Evolutionary conservation across 805 yeast genomes (phyloP).

Genomic region (Saccharomycopsis babjevae): DNA sequence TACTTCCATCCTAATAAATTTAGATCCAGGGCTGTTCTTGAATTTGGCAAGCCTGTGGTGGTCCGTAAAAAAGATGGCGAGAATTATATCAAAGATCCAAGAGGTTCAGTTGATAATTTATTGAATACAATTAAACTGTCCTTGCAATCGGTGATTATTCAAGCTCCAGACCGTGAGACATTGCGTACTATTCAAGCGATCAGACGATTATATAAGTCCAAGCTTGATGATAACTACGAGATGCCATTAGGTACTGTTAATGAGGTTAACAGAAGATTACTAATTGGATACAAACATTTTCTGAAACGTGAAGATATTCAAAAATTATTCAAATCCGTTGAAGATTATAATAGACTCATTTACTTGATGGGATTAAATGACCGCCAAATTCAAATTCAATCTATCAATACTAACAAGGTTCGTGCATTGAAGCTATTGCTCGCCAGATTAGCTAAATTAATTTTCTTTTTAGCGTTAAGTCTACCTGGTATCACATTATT

Average conservation of each 20-base stretch:
- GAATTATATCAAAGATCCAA: constrained; percentile 53
- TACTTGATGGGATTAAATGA: constrained; percentile 53
- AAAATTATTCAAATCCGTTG: constrained; percentile 49
- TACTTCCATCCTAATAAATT: constrained; percentile 94
- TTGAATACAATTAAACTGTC: constrained; percentile 65
- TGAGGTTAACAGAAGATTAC: constrained; percentile 83
- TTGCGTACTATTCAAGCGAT: constrained; percentile 86
- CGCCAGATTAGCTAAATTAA: constrained; percentile 46
- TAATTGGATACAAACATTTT: constrained; percentile 69
- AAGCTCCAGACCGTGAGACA: constrained; percentile 83
- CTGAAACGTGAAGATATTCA: constrained; percentile 61
- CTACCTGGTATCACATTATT: constrained; percentile 85
- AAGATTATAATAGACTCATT: constrained; percentile 58
- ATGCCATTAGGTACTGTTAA: constrained; percentile 76
- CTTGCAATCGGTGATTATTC: constrained; percentile 74
- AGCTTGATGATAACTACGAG: constrained; percentile 42
- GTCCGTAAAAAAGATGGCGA: constrained; percentile 52
- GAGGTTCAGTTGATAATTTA: constrained; percentile 63
- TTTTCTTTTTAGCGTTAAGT: constrained; percentile 50
- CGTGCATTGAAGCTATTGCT: constrained; percentile 31
- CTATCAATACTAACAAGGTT: constrained; percentile 6
- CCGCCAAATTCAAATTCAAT: constrained; percentile 34
- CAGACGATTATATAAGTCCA: constrained; percentile 70
- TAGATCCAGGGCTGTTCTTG: constrained; percentile 90
- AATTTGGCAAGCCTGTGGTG: constrained; percentile 81